phyloP scores from a whole-genome alignment of 2,329 filamentous ascomycete genomes.

The Blumeriella jaapii region DNA sequence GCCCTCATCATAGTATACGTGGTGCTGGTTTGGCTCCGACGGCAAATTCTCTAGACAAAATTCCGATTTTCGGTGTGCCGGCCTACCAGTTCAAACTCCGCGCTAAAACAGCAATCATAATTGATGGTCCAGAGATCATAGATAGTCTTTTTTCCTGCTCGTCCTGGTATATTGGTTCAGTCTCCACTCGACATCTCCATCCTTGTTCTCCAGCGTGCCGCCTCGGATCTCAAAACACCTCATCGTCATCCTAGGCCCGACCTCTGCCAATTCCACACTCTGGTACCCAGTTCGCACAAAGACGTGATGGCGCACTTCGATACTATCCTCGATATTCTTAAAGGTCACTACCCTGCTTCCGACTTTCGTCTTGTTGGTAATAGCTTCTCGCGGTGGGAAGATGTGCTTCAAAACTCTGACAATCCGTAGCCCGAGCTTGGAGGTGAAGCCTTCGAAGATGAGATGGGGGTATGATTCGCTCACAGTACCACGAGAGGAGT shows the following conservation, averaged over 20 bases:
- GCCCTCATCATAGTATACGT: slow-evolving; percentile 2
- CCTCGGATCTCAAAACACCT: slow-evolving; percentile 83
- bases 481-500: slow-evolving; percentile 74
- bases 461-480: slow-evolving; percentile 89
- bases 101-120: slow-evolving; percentile 23
- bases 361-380: slow-evolving; percentile 60
- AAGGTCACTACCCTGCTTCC: slow-evolving; percentile 87
- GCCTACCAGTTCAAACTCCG: slow-evolving; percentile 22
- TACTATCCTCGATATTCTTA: slow-evolving; percentile 85
- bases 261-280: slow-evolving; percentile 78
- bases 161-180: slow-evolving; percentile 92
- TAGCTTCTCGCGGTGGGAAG: slow-evolving; percentile 77
- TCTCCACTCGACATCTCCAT: slow-evolving; percentile 94
- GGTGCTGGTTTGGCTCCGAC: slow-evolving; percentile 6
- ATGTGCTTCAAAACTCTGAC: slow-evolving; percentile 88
- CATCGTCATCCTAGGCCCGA: slow-evolving; percentile 96
- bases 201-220: slow-evolving; percentile 86
- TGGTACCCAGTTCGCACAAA: slow-evolving; percentile 90
- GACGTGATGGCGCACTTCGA: slow-evolving; percentile 87
- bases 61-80: no score
- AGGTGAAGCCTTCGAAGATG: slow-evolving; percentile 89
- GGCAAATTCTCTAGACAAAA: slow-evolving; percentile 4
- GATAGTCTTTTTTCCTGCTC: slow-evolving; percentile 87
- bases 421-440: slow-evolving; percentile 66
- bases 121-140: slow-evolving; percentile 38